phyloP scores from a whole-genome alignment of 108 stramenopile genomes.

The Cyclotella sp. region DNA sequence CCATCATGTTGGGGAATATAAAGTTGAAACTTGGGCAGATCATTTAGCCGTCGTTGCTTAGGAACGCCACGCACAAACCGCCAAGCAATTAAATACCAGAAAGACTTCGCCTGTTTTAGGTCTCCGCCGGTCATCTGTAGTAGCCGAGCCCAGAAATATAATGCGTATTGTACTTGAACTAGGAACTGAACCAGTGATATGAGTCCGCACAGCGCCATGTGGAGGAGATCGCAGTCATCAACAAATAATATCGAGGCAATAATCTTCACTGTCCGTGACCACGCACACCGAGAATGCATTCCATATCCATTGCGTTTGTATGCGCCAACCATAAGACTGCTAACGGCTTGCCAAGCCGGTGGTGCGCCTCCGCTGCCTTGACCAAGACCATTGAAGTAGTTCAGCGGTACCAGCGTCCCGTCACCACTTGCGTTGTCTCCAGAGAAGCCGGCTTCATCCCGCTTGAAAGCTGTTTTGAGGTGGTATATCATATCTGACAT shows the following conservation, averaged over 20 bases:
- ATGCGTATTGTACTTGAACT: background rate
- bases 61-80: background rate
- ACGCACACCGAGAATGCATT: background rate
- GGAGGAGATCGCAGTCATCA: constrained; percentile 15
- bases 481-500: constrained; percentile 2
- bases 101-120: constrained; percentile 12
- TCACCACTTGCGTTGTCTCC: too few relatives aligned
- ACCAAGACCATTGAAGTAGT: constrained; percentile 3
- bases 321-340: constrained; percentile 9
- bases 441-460: background rate
- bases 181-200: background rate
- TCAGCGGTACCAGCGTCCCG: too few relatives aligned
- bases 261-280: background rate
- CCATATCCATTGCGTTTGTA: constrained; percentile 12
- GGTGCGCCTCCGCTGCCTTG: constrained; percentile 8
- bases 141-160: constrained; percentile 6
- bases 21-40: background rate
- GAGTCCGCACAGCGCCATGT: background rate
- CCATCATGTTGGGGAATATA: background rate
- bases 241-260: constrained; percentile 6
- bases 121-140: constrained; percentile 13
- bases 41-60: background rate
- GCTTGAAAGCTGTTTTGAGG: background rate
- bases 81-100: background rate
- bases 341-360: constrained; percentile 1